These are phyloP conservation scores for Syzygium syzygioides DNA, from an alignment of 441 rosid species.

Conservation along the genomic window DNA sequence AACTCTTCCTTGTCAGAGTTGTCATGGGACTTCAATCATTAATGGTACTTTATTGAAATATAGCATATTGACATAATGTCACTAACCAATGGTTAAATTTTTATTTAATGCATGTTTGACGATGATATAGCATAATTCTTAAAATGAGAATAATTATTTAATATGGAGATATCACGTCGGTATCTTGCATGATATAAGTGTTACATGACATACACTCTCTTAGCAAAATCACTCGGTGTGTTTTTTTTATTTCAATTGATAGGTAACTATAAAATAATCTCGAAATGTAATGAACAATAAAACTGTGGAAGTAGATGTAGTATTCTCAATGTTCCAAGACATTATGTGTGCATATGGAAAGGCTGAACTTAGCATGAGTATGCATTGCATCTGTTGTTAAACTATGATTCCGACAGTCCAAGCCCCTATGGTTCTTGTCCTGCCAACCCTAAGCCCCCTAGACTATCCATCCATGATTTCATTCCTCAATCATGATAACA, in stretches of 20 bases:
- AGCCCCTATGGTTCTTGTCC: neutral
- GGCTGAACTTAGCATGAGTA: neutral
- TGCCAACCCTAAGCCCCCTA: neutral
- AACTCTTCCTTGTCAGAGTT: neutral
- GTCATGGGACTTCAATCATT: neutral
- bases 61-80: neutral
- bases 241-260: neutral
- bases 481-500: neutral
- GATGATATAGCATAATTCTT: rapidly evolving
- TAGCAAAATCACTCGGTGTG: rapidly evolving
- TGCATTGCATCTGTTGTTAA: neutral
- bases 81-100: neutral
- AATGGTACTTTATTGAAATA: neutral
- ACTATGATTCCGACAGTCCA: neutral
- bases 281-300: neutral
- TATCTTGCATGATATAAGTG: neutral
- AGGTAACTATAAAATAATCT: neutral
- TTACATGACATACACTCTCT: neutral
- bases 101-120: neutral
- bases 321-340: neutral
- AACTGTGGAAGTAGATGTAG: neutral
- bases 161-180: neutral
- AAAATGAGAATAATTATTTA: rapidly evolving
- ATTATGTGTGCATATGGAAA: neutral
- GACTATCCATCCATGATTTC: neutral